Percentiles rank a stretch among this genome's conserved stretches.
Evolutionary conservation across 352 stramenopile species (phyloP).

Genomic region (Sclerospora graminicola): DNA sequence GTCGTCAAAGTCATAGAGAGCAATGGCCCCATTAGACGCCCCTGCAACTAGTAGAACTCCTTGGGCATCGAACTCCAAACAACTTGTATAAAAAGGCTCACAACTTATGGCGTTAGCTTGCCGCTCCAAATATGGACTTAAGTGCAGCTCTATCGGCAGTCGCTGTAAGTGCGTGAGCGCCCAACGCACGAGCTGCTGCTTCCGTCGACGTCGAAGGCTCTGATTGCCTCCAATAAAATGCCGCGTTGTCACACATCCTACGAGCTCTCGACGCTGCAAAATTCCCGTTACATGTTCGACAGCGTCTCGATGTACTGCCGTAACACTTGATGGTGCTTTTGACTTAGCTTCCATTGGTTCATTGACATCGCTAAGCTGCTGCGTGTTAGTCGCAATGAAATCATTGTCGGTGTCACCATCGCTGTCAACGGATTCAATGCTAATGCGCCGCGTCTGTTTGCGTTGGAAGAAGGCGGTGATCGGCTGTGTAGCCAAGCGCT

Average conservation of each 20-base stretch:
- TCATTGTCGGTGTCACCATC: conserved; percentile 6
- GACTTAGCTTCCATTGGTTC: conserved; percentile 1
- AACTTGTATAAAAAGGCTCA: conserved; percentile 45
- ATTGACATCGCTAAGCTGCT: neutral
- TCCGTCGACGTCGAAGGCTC: conserved; percentile 15
- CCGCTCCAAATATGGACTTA: conserved; percentile 34
- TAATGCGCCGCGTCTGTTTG: conserved; percentile 23
- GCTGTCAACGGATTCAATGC: conserved; percentile 13
- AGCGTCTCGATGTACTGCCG: conserved; percentile 1
- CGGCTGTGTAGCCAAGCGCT: conserved; percentile 15
- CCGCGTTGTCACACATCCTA: conserved; percentile 7
- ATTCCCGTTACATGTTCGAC: conserved; percentile 24
- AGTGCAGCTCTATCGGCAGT: conserved; percentile 31
- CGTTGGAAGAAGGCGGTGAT: conserved; percentile 68
- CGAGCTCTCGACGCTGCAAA: conserved; percentile 35
- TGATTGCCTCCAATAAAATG: conserved; percentile 1
- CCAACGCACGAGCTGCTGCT: conserved; percentile 49
- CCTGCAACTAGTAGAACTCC: conserved; percentile 55
- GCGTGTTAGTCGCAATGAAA: neutral
- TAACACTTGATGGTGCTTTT: neutral
- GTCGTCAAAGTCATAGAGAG: conserved; percentile 76
- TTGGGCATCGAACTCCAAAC: conserved; percentile 56
- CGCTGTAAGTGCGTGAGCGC: conserved; percentile 36
- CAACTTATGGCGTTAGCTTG: conserved; percentile 16
- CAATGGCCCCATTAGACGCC: conserved; percentile 54